Percentiles rank a stretch among this genome's conserved stretches.
These are phyloP conservation scores for Venturia nashicola DNA, from an alignment of 2,329 filamentous ascomycete genomes.

Conservation along the genomic window DNA sequence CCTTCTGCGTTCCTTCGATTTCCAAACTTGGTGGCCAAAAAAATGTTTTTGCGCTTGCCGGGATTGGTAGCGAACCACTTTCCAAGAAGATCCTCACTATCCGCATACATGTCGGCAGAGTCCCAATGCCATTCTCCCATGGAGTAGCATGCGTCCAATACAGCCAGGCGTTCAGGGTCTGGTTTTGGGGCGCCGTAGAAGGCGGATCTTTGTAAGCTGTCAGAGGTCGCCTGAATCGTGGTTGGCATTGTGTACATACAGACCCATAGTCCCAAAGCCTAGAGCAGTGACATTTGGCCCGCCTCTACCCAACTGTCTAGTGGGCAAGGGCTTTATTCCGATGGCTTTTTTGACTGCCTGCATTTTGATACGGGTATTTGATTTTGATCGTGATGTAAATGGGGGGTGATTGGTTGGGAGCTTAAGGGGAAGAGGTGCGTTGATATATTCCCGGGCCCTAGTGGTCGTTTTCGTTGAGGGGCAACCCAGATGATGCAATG, in stretches of 20 bases:
- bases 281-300: constrained; percentile 39
- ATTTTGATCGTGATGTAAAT: not conserved
- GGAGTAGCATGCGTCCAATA: constrained; percentile 40
- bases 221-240: not conserved
- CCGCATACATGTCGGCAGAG: constrained; percentile 25
- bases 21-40: constrained; percentile 9
- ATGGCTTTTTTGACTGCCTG: not conserved
- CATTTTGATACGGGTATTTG: not conserved
- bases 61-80: constrained; percentile 10
- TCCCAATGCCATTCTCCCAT: constrained; percentile 43
- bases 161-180: constrained; percentile 37
- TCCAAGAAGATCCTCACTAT: constrained; percentile 13
- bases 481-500: not conserved
- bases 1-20: constrained; percentile 16
- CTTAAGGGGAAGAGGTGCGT: not conserved
- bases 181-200: constrained; percentile 37
- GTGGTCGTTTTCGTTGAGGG: not conserved
- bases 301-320: constrained; percentile 37
- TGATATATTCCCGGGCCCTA: too few relatives aligned
- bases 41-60: constrained; percentile 6
- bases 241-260: constrained; percentile 14
- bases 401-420: not conserved
- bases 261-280: constrained; percentile 44
- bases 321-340: constrained; percentile 17
- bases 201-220: constrained; percentile 11